Conservation (phyloP, 2,329 filamentous ascomycete species). For the Penicillium concentricum region DNA sequence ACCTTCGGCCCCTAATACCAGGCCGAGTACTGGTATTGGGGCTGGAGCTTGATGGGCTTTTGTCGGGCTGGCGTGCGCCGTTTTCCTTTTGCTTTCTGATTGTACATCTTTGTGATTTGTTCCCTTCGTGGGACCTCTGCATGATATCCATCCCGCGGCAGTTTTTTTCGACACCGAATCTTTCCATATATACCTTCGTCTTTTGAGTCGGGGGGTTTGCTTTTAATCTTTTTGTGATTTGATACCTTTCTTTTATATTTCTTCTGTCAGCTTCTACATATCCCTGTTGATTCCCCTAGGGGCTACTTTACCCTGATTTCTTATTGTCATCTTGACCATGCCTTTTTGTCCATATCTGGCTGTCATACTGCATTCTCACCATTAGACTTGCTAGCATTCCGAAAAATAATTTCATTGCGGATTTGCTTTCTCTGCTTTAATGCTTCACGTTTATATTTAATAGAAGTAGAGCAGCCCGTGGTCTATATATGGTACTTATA, state of each 20-base stretch:
- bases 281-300: background rate
- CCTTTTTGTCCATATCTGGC: slow-evolving; percentile 3
- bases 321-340: background rate
- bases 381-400: background rate
- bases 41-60: slow-evolving; percentile 11
- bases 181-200: slow-evolving; percentile 3
- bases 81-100: background rate
- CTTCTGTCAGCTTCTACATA: slow-evolving; percentile 8
- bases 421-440: background rate
- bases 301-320: slow-evolving; percentile 4
- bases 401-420: background rate
- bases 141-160: slow-evolving; percentile 28
- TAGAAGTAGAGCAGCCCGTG: background rate
- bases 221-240: slow-evolving; percentile 19
- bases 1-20: slow-evolving; percentile 35
- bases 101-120: slow-evolving; percentile 25
- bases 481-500: background rate
- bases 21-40: slow-evolving; percentile 35
- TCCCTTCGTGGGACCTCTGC: slow-evolving; percentile 17
- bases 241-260: slow-evolving; percentile 11
- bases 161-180: background rate
- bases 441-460: background rate
- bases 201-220: slow-evolving; percentile 6
- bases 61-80: background rate
- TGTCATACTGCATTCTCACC: background rate